A percentile compares a stretch with the other conserved stretches of the same genome.
These are phyloP conservation scores for Xanthoparmelia taractica DNA, from an alignment of 495 filamentous ascomycete genomes.

Conservation along the genomic window DNA sequence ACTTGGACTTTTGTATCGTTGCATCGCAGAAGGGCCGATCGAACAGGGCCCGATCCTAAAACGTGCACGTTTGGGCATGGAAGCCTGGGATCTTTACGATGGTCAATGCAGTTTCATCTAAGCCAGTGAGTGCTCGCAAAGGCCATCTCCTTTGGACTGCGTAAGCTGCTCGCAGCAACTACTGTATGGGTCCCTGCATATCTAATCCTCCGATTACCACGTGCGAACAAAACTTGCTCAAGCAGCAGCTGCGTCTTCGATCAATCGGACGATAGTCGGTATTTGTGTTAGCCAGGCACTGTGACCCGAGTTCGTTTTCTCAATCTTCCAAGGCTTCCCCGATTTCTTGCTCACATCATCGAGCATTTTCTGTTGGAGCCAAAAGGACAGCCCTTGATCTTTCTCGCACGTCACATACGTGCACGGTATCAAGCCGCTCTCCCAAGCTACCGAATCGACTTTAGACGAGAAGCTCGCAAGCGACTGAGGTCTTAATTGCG, in stretches of 20 bases:
- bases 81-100: no score
- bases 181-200: background rate
- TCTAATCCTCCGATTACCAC: background rate
- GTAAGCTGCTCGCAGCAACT: background rate
- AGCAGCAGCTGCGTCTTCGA: background rate
- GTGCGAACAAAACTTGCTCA: background rate
- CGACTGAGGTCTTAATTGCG: slow-evolving; percentile 4
- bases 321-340: slow-evolving; percentile 23
- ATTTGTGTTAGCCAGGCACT: slow-evolving; percentile 29
- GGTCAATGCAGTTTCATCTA: no score
- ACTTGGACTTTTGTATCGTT: background rate
- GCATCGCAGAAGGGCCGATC: background rate
- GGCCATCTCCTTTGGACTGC: background rate
- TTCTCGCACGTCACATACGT: slow-evolving; percentile 34
- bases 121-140: background rate
- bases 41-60: background rate
- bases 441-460: slow-evolving; percentile 28
- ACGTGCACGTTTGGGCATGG: background rate
- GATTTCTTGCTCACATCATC: slow-evolving; percentile 20
- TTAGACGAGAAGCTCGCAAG: slow-evolving; percentile 27
- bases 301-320: slow-evolving; percentile 28
- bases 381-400: slow-evolving; percentile 27
- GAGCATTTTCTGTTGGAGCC: slow-evolving; percentile 27
- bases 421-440: slow-evolving; percentile 25
- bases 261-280: slow-evolving; percentile 1